Evolutionary conservation across 495 filamentous ascomycete genomes (phyloP), one percentile per base, ranked within the genome.

Genomic region (Annulohypoxylon moriforme): DNA sequence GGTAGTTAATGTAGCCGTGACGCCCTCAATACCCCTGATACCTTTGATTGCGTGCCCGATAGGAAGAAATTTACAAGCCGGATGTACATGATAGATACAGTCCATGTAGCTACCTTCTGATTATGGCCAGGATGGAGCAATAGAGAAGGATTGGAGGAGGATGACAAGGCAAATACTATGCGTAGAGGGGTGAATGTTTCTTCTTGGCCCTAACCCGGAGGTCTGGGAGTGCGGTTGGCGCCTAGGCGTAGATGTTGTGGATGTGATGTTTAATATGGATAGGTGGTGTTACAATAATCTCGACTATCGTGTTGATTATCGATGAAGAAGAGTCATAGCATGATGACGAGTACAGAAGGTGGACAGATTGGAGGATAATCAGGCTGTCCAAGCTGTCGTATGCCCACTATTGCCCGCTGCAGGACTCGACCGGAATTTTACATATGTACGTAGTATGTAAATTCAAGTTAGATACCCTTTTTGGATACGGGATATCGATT

Each of bases 131-230:
- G 55, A 69, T 24, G 22, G 29, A 52, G 42, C 16, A 36, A 64
- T 34, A 63, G n/a, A 42, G 38, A 63, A 40, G 34, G 64, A 49
- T 42, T 46, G 59, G 52, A n/a, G 31, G 46, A 60, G 40, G 36
- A 70, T 20, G 44, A 60, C 31, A 65, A 31, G 36, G 40, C 49
- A 55, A 62, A n/a, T n/a, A n/a, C n/a, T n/a, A n/a, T n/a, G n/a
- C n/a, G 10, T 62, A 68, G 67, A 71, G 68, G 68, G 67, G 68
- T 60, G 67, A 68, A 49, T 74, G 60, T 71, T 53, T 44, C 36
- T 71, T 67, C 71, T 74, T 74, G 72, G 72, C 72, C 63, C 46
- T 56, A 71, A 71, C 72, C 72, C 72, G 68, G 64, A 60, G n/a
- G 67, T 64, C 72, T 74, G 68, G 72, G 68, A 74, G 40, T 53